Evolutionary conservation across 257 asterid genomes (phyloP), one percentile per base, ranked within the genome.

Genomic region (Thymus quinquecostatus): DNA sequence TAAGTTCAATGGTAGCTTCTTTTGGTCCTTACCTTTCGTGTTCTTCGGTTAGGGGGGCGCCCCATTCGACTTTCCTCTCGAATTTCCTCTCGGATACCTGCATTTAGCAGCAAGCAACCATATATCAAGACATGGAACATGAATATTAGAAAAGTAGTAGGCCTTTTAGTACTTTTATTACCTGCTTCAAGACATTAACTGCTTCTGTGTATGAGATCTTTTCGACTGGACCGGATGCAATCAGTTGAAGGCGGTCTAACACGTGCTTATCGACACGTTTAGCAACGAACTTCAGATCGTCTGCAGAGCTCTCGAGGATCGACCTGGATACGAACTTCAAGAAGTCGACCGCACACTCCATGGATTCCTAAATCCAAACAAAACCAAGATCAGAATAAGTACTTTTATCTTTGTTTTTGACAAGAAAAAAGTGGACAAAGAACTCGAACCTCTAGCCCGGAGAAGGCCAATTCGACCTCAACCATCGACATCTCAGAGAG

Each of bases 401-500:
- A 40, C 2, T 5, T 38, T 6, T n/a, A 12, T 36, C 60, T 51
- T 8, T 50, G 11, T n/a, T 33, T 11, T 4, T 10, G 14, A 50
- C 13, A 1, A 54, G 12, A 48, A 62, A 38, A 27, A 2, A 1
- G 54, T 9, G 10, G 41, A 21, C 11, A 33, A 77, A 10, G 54
- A 72, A 12, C 14, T 63, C 8, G 48, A 50, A 92, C 97, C 87
- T 94, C 85, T 21, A 87, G 61, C 21, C 85, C 77, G 36, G 96
- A 63, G 84, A 94, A 94, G 7, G 99, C 92, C 88, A 94, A 84
- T 79, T 91, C 96, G 54, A 80, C 69, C 82, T 94, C 99, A 43
- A 85, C 88, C 83, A 81, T 75, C 97, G 95, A 94, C 92, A 85
- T 88, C 86, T 94, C 99, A 10, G 97, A 85, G 75, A 91, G 57